phyloP scores from a whole-genome alignment of 371 early-diverging fungal genomes.

The Actinomortierella wolfii region DNA sequence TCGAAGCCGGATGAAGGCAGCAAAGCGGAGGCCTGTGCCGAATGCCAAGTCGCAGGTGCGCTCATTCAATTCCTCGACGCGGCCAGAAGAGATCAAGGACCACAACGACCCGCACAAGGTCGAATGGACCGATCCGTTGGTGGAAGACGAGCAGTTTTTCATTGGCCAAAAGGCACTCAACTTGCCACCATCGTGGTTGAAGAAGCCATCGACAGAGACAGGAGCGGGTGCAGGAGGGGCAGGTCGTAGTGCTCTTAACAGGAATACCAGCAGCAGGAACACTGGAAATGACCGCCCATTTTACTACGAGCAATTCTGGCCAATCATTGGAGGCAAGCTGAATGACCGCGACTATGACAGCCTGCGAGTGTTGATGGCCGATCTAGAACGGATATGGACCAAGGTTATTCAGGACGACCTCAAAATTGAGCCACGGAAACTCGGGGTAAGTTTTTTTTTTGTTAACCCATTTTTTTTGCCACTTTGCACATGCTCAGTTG shows the following conservation, averaged over 20 bases:
- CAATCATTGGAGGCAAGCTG: constrained; percentile 60
- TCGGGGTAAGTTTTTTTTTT: constrained; percentile 50
- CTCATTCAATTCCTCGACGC: constrained; percentile 71
- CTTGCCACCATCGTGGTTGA: constrained; percentile 15
- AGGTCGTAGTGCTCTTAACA: too few species aligned
- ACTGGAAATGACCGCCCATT: too few species aligned
- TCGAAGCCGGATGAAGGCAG: constrained; percentile 75
- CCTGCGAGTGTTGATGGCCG: constrained; percentile 67
- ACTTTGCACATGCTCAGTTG: neutral
- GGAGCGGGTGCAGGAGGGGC: too few species aligned
- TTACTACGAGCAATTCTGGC: constrained; percentile 20
- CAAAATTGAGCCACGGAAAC: constrained; percentile 61
- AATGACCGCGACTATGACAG: constrained; percentile 77
- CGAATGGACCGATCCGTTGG: constrained; percentile 74
- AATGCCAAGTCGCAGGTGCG: constrained; percentile 76
- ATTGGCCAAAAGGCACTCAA: constrained; percentile 66
- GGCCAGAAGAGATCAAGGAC: constrained; percentile 76
- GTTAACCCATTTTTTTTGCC: neutral
- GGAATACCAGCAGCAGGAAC: too few species aligned
- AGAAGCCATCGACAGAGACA: too few species aligned
- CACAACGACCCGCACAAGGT: constrained; percentile 90
- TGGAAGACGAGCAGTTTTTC: constrained; percentile 48
- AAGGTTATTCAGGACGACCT: constrained; percentile 72
- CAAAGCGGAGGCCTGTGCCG: constrained; percentile 76
- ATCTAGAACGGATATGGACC: constrained; percentile 82